A percentile compares a stretch with the other conserved stretches of the same genome.
Conservation (phyloP, 164 flowering plant genomes). For the Vitis cinerea region DNA sequence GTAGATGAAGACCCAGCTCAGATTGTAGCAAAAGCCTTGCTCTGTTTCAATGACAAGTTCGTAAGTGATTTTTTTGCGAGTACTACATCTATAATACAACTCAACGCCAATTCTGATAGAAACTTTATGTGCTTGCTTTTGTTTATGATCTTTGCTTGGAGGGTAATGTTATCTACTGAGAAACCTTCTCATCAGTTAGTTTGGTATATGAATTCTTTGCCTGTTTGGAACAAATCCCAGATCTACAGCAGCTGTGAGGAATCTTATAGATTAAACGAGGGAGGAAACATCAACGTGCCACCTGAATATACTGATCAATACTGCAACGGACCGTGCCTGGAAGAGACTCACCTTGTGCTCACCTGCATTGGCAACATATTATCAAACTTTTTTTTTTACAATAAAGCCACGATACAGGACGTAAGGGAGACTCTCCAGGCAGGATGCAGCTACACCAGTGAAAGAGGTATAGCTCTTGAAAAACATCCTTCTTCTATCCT, state of each 20-base stretch:
- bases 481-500: background rate
- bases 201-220: too few relatives aligned
- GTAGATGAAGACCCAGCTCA: constrained; percentile 30
- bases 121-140: too few relatives aligned
- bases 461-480: constrained; percentile 49
- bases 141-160: too few relatives aligned
- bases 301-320: constrained; percentile 47
- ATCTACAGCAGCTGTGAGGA: constrained; percentile 74
- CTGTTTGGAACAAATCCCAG: constrained; percentile 26
- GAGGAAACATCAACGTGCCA: constrained; percentile 64
- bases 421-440: constrained; percentile 56
- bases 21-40: constrained; percentile 55
- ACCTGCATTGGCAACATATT: constrained; percentile 56
- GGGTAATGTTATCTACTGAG: too few relatives aligned
- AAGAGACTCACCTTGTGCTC: constrained; percentile 72
- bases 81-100: too few relatives aligned
- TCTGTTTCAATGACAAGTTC: constrained; percentile 60
- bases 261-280: constrained; percentile 50
- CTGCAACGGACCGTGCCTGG: constrained; percentile 78
- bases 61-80: constrained; percentile 33
- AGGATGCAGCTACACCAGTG: constrained; percentile 57
- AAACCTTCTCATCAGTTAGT: too few relatives aligned
- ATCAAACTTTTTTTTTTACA: constrained; percentile 56
- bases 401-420: constrained; percentile 57
- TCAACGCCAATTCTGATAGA: too few relatives aligned